Percentiles rank a stretch among this genome's conserved stretches.
These are phyloP conservation scores for Dactylellina cionopaga DNA, from an alignment of 2,329 filamentous ascomycete genomes.

Conservation along the genomic window DNA sequence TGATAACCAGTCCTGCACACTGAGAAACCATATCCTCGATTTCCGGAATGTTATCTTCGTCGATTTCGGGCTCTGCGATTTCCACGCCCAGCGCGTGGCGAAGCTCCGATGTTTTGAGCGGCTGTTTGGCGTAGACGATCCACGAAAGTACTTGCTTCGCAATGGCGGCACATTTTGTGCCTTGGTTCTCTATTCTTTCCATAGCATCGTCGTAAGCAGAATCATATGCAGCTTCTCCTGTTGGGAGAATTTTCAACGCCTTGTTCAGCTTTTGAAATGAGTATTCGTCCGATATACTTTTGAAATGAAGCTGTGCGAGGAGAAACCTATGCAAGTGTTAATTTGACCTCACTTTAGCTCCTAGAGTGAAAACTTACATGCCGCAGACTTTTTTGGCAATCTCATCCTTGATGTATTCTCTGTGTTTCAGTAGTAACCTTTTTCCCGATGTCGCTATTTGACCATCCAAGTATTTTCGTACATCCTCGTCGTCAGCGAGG, in stretches of 20 bases:
- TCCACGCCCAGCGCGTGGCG: conserved; percentile 17
- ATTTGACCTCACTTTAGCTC: not conserved
- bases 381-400: not conserved
- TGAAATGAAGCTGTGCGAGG: not conserved
- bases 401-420: not conserved
- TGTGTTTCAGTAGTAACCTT: not conserved
- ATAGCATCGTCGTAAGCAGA: conserved; percentile 3
- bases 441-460: not conserved
- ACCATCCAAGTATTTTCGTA: not conserved
- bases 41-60: conserved; percentile 5
- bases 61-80: not conserved
- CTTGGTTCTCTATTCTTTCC: not conserved
- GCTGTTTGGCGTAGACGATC: conserved; percentile 4
- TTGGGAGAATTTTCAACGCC: not conserved
- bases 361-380: conserved; percentile 5
- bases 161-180: not conserved
- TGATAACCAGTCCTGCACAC: conserved; percentile 6
- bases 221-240: not conserved
- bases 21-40: not conserved
- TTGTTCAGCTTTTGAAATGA: conserved; percentile 59
- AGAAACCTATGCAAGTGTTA: not conserved
- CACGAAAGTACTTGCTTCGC: conserved; percentile 3
- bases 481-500: not conserved
- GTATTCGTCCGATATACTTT: conserved; percentile 54
- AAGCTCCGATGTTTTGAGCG: conserved; percentile 6